Base-by-base conservation (phyloP, 192 early-diverging fungal genomes). In the Mortierella claussenii region DNA sequence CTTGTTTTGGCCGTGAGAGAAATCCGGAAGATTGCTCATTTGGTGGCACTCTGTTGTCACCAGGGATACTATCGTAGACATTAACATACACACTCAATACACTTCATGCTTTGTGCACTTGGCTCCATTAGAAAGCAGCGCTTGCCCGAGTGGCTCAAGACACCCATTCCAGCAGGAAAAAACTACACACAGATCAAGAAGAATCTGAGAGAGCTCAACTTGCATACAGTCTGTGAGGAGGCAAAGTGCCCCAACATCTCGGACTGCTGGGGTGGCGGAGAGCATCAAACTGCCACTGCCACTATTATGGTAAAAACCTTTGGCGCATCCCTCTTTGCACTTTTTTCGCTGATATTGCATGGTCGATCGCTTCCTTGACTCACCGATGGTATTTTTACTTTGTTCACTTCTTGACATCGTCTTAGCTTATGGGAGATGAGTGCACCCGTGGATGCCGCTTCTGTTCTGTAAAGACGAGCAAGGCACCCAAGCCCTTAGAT, bases 241-340 rank as follows among this genome's bases (percentile, higher is more conserved):
- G 97, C 97, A 42, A 84, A 91, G 64, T 99, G 97, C 80, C 97
- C 97, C 27, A 99, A 99, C 81, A 96, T 99, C 80, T 93, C 96
- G 40, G 97, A 99, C 78, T 99, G 97, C 84, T 99, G 97, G 97
- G 96, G 96, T 60, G 96, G 96, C 31, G 95, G 95, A 58, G 94
- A 97, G 78, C 90, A 94, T 75, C 87, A 92, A 42, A 97, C 95
- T 21, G 96, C 97, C 3, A 99, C 97, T 3, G 97, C 97, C 0
- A 99, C 97, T 9, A 97, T 99, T 59, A 99, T 97, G 94, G 73
- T 76, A n/a, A n/a, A n/a, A n/a, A 67, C 36, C 27, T 42, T 20
- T 2, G 9, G 26, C 27, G 9, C 8, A 26, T 21, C 28, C 15
- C 6, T 30, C 15, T 55, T 4, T 37, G 1, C 31, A 21, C 17